Evolutionary conservation across 305 asterid genomes (phyloP).

Genomic region (Ilex paraguariensis): DNA sequence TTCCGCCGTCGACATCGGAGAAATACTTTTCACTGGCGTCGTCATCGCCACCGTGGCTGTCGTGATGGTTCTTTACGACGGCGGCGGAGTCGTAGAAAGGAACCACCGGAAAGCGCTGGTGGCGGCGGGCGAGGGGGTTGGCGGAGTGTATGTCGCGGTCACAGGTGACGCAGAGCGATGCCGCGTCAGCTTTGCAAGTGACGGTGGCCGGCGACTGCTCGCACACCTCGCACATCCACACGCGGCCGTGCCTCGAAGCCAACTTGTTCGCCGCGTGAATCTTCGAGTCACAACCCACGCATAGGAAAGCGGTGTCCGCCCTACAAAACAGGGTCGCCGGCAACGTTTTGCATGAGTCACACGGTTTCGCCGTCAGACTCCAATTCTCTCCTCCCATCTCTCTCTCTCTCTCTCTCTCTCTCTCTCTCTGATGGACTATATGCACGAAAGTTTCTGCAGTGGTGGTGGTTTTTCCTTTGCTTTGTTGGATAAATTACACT

Average conservation of each 20-base stretch:
- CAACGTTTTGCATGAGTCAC: conserved; percentile 39
- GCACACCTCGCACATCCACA: conserved; percentile 46
- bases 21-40: conserved; percentile 18
- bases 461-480: too few relatives aligned
- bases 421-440: neutral
- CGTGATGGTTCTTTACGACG: conserved; percentile 1
- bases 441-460: neutral
- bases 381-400: conserved; percentile 33
- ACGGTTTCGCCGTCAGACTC: conserved; percentile 32
- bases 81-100: conserved; percentile 50
- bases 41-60: neutral
- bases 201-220: conserved; percentile 77
- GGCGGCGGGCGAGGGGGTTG: conserved; percentile 81
- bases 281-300: conserved; percentile 32
- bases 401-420: neutral
- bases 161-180: conserved; percentile 71
- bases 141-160: conserved; percentile 88
- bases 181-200: conserved; percentile 89
- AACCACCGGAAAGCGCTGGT: conserved; percentile 62
- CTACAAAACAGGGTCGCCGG: conserved; percentile 39
- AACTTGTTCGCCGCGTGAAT: conserved; percentile 37
- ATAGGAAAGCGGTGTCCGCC: conserved; percentile 37
- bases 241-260: conserved; percentile 39
- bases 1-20: conserved; percentile 11
- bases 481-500: too few relatives aligned